Percentiles rank a stretch among this genome's conserved stretches.
Evolutionary conservation across 139 green algal genomes (phyloP).

Genomic region (Volvox reticuliferus): DNA sequence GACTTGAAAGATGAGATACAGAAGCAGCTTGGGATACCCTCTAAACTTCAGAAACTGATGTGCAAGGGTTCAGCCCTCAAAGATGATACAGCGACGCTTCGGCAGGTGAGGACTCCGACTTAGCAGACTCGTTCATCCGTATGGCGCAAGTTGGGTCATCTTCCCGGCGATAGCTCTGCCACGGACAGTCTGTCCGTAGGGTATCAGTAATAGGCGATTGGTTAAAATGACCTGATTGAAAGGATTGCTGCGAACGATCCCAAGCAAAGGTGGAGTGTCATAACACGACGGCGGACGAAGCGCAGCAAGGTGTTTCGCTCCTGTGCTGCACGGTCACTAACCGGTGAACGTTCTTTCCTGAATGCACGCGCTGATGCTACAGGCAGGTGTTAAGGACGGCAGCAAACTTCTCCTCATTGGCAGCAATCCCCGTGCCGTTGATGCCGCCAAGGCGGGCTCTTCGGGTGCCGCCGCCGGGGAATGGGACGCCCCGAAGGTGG

Average conservation of each 20-base stretch:
- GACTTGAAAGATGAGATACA: conserved; percentile 59
- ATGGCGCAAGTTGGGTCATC: neutral
- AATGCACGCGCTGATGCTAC: neutral
- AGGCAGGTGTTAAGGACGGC: conserved; percentile 69
- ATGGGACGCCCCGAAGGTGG: conserved; percentile 58
- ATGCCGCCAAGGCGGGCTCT: conserved; percentile 33
- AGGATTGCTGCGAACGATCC: too few relatives aligned
- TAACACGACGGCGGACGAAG: too few relatives aligned
- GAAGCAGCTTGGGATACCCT: conserved; percentile 53
- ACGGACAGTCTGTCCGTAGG: too few relatives aligned
- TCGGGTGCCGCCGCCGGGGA: neutral
- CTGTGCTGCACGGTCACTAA: too few relatives aligned
- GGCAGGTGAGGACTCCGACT: conserved; percentile 18
- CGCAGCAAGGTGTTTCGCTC: too few relatives aligned
- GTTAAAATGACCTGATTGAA: too few relatives aligned
- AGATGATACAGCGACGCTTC: conserved; percentile 55
- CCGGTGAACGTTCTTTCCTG: too few relatives aligned
- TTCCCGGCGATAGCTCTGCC: too few relatives aligned
- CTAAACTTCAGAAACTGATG: conserved; percentile 70
- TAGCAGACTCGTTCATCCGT: neutral
- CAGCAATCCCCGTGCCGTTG: conserved; percentile 44
- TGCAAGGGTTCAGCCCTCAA: conserved; percentile 65
- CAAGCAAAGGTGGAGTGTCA: too few relatives aligned
- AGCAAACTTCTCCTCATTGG: conserved; percentile 73
- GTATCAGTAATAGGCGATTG: too few relatives aligned